These are phyloP conservation scores for Nicotiana tomentosiformis DNA, from an alignment of 257 asterid species.

Conservation along the genomic window DNA sequence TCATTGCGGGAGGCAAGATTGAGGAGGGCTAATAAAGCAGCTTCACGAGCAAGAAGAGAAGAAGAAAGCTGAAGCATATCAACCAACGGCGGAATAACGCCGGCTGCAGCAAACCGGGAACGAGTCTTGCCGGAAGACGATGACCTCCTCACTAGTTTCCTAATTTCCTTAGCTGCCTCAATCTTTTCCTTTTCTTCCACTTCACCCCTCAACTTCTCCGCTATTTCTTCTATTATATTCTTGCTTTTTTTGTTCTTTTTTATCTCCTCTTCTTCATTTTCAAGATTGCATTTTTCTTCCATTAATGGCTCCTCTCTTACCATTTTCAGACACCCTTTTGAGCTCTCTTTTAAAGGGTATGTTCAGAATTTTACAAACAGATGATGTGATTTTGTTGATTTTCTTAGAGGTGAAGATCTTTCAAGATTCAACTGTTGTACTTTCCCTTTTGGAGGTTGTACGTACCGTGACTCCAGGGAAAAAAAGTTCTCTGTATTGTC, in stretches of 20 bases:
- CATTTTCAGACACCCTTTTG: slow-evolving; percentile 7
- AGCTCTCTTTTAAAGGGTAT: neutral
- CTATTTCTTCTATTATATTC: slow-evolving; percentile 47
- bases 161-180: slow-evolving; percentile 76
- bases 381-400: neutral
- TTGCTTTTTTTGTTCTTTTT: neutral
- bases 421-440: neutral
- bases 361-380: neutral
- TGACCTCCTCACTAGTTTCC: slow-evolving; percentile 67
- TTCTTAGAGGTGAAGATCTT: neutral
- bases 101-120: slow-evolving; percentile 68
- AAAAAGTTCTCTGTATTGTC: neutral
- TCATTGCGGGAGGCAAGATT: slow-evolving; percentile 88
- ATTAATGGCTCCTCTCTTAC: slow-evolving; percentile 4
- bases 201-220: slow-evolving; percentile 47
- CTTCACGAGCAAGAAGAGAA: slow-evolving; percentile 64
- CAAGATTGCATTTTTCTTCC: slow-evolving; percentile 6
- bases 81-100: slow-evolving; percentile 80
- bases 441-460: neutral
- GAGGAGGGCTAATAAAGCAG: slow-evolving; percentile 83
- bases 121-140: slow-evolving; percentile 59
- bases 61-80: slow-evolving; percentile 49
- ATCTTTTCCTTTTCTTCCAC: slow-evolving; percentile 57
- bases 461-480: neutral
- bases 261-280: neutral